Conservation (phyloP, 495 filamentous ascomycete species). For the Penicillium salamii region DNA sequence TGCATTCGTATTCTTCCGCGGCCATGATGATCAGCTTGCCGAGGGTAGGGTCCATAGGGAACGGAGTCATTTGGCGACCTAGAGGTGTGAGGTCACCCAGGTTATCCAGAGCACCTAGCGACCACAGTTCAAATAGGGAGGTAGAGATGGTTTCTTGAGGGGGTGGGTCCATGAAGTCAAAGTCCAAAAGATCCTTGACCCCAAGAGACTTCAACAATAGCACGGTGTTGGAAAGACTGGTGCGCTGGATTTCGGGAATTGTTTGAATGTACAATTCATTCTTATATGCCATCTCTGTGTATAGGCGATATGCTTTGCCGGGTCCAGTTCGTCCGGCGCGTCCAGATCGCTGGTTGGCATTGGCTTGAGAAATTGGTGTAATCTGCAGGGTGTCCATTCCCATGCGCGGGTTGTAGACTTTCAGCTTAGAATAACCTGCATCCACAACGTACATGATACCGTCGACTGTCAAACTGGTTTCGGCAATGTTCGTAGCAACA, state of each 20-base stretch:
- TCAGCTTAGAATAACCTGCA: slow-evolving; percentile 92
- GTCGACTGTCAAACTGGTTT: slow-evolving; percentile 96
- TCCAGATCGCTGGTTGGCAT: slow-evolving; percentile 88
- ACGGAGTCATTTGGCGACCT: slow-evolving; percentile 91
- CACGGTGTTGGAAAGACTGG: slow-evolving; percentile 92
- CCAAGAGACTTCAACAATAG: slow-evolving; percentile 91
- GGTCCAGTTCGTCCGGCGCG: slow-evolving; percentile 94
- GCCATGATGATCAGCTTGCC: slow-evolving; percentile 92
- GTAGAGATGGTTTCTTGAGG: slow-evolving; percentile 98
- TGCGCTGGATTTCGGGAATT: slow-evolving; percentile 97
- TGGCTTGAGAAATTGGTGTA: slow-evolving; percentile 96
- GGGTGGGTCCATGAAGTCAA: slow-evolving; percentile 99
- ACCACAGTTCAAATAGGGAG: slow-evolving; percentile 97
- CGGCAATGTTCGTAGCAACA: slow-evolving; percentile 97
- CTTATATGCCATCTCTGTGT: slow-evolving; percentile 90
- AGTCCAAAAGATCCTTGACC: slow-evolving; percentile 92
- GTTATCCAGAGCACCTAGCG: slow-evolving; percentile 89
- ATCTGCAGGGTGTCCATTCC: slow-evolving; percentile 99
- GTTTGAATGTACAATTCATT: slow-evolving; percentile 97
- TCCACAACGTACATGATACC: slow-evolving; percentile 99
- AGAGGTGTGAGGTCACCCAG: slow-evolving; percentile 86
- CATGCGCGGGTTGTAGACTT: slow-evolving; percentile 98
- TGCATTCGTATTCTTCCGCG: slow-evolving; percentile 81
- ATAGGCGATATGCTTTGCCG: slow-evolving; percentile 92
- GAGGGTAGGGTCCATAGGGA: slow-evolving; percentile 93